Conservation (phyloP, 108 stramenopile genomes). For the Cyclotella baltica region DNA sequence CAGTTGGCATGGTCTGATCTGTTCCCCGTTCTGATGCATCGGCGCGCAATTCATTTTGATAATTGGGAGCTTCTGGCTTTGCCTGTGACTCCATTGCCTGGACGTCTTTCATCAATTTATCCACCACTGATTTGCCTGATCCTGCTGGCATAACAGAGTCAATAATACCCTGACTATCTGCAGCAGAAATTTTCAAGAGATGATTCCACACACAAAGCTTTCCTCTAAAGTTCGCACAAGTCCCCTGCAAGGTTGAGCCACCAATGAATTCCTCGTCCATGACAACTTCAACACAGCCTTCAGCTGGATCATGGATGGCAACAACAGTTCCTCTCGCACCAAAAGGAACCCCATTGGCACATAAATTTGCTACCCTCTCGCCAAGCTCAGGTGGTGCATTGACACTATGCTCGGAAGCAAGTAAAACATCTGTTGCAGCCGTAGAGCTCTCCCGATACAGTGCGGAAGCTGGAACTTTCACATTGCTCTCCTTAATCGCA, state of each 20-base stretch:
- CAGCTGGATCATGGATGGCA: conserved; percentile 85
- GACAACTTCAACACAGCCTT: conserved; percentile 97
- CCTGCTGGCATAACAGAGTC: conserved; percentile 77
- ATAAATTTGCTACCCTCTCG: conserved; percentile 94
- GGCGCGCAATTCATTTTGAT: not conserved
- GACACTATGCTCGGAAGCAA: conserved; percentile 73
- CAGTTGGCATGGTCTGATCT: conserved; percentile 15
- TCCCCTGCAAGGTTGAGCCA: conserved; percentile 91
- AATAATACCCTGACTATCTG: conserved; percentile 70
- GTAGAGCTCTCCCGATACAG: conserved; percentile 79
- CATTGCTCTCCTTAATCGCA: conserved; percentile 80
- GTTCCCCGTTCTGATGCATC: conserved; percentile 4
- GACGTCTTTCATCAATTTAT: conserved; percentile 66
- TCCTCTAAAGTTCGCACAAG: conserved; percentile 95
- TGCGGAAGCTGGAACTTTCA: conserved; percentile 83
- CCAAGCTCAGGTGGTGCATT: conserved; percentile 88
- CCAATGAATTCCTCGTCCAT: conserved; percentile 99
- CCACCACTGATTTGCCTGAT: conserved; percentile 66
- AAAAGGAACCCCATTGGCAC: conserved; percentile 93
- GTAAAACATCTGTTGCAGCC: conserved; percentile 78
- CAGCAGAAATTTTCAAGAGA: conserved; percentile 78
- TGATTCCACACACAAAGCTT: conserved; percentile 94
- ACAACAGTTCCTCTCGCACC: conserved; percentile 97
- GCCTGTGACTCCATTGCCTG: conserved; percentile 40
- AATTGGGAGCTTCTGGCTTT: conserved; percentile 12